Evolutionary conservation across 148 eudicot genomes (phyloP).

Genomic region (Vaccinium vitisidaea): DNA sequence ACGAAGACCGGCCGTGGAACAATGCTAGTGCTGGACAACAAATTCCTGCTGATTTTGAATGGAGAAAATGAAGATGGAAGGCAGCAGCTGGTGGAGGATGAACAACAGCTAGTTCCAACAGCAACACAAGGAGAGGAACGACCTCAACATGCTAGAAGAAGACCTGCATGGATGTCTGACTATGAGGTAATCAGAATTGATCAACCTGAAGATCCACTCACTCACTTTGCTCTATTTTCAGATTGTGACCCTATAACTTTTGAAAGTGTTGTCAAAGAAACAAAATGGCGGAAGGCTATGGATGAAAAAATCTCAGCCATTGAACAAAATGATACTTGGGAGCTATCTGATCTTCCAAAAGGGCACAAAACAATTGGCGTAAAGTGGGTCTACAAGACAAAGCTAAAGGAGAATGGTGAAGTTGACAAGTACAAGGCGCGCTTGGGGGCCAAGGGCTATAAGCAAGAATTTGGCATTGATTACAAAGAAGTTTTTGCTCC

Average conservation of each 20-base stretch:
- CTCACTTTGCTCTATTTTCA: constrained; percentile 1
- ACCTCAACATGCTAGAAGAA: neutral
- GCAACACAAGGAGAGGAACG: neutral
- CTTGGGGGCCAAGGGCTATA: too few relatives aligned
- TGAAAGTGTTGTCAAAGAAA: neutral
- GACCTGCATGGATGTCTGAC: neutral
- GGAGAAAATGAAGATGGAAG: constrained; percentile 1
- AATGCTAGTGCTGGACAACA: neutral
- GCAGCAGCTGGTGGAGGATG: neutral
- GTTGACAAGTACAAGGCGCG: too few relatives aligned
- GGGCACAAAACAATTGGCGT: too few relatives aligned
- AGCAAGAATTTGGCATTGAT: too few relatives aligned
- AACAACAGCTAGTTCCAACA: neutral
- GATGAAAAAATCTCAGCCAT: too few relatives aligned
- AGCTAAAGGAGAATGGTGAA: too few relatives aligned
- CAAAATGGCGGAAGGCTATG: too few relatives aligned
- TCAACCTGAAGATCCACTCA: neutral
- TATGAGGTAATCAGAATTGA: neutral
- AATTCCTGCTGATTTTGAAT: neutral
- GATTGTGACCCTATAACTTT: neutral
- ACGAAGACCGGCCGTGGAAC: neutral
- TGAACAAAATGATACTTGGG: too few relatives aligned
- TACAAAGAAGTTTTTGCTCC: too few relatives aligned
- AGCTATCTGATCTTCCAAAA: too few relatives aligned
- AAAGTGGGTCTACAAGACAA: too few relatives aligned